These are phyloP conservation scores for Solanum tarijense DNA, from an alignment of 257 asterid species.

Conservation along the genomic window DNA sequence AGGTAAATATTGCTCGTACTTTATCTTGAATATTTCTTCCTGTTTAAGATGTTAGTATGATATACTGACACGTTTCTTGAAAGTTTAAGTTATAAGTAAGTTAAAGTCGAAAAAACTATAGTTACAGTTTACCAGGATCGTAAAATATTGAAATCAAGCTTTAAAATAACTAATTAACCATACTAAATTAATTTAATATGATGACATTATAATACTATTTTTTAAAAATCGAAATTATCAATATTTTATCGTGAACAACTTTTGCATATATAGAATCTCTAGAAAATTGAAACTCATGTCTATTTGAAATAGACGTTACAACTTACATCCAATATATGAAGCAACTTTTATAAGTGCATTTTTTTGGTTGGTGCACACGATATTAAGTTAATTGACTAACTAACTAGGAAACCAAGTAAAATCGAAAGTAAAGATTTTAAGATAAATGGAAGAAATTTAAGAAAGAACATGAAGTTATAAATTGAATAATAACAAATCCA, in stretches of 20 bases:
- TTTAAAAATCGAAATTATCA: too few species aligned
- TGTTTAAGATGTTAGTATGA: background rate
- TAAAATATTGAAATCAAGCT: background rate
- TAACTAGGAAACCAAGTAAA: too few species aligned
- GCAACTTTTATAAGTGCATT: background rate
- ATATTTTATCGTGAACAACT: background rate
- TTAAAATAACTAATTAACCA: background rate
- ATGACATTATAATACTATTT: too few species aligned
- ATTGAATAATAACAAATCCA: too few species aligned
- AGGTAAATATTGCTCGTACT: background rate
- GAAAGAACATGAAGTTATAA: background rate
- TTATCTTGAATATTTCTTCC: background rate
- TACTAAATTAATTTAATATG: background rate
- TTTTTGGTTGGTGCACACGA: background rate
- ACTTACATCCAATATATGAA: background rate
- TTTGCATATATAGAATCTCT: background rate
- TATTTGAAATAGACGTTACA: background rate
- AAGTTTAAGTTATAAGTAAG: background rate
- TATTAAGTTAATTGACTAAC: background rate
- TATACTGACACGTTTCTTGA: background rate
- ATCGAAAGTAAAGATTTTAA: background rate
- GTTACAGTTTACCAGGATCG: background rate
- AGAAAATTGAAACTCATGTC: background rate
- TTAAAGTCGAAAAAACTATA: background rate
- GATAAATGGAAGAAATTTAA: background rate